A percentile compares a stretch with the other conserved stretches of the same genome.
Conservation (phyloP, 108 stramenopile species). For the Ochromonas danica region DNA sequence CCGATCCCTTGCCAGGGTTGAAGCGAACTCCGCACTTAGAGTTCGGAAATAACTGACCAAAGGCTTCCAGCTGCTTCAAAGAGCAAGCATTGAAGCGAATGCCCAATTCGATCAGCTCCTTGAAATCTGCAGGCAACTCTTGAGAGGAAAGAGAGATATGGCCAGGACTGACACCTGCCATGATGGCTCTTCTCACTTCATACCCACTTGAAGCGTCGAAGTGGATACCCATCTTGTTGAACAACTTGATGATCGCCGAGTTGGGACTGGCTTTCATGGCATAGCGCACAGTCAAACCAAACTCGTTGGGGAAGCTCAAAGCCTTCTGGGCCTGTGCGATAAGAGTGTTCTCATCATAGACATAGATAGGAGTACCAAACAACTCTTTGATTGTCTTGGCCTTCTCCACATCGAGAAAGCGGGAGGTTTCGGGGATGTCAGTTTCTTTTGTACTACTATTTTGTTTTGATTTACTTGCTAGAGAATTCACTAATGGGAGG, state of each 20-base stretch:
- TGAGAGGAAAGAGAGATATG: slow-evolving; percentile 87
- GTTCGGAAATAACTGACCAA: slow-evolving; percentile 76
- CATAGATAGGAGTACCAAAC: slow-evolving; percentile 83
- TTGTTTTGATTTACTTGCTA: no score
- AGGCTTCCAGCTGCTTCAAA: slow-evolving; percentile 78
- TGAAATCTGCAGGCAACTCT: slow-evolving; percentile 85
- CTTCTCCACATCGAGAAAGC: neutral
- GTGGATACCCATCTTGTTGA: slow-evolving; percentile 78
- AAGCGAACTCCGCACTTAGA: slow-evolving; percentile 84
- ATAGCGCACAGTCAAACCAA: slow-evolving; percentile 90
- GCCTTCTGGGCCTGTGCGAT: slow-evolving; percentile 73
- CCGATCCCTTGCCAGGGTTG: slow-evolving; percentile 94
- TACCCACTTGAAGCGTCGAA: slow-evolving; percentile 89
- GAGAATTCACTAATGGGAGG: no score
- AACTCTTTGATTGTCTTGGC: neutral
- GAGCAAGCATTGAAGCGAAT: slow-evolving; percentile 67
- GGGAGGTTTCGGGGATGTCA: neutral
- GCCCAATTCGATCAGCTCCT: slow-evolving; percentile 43
- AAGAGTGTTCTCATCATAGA: slow-evolving; percentile 81
- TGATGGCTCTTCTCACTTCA: slow-evolving; percentile 85
- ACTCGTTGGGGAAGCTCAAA: slow-evolving; percentile 90
- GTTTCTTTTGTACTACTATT: no score
- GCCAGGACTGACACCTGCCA: slow-evolving; percentile 75
- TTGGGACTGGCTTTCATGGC: slow-evolving; percentile 98
- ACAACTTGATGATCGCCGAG: slow-evolving; percentile 78